Conservation (phyloP, 768 basidiomycete genomes). For the Mrakia blollopis region DNA sequence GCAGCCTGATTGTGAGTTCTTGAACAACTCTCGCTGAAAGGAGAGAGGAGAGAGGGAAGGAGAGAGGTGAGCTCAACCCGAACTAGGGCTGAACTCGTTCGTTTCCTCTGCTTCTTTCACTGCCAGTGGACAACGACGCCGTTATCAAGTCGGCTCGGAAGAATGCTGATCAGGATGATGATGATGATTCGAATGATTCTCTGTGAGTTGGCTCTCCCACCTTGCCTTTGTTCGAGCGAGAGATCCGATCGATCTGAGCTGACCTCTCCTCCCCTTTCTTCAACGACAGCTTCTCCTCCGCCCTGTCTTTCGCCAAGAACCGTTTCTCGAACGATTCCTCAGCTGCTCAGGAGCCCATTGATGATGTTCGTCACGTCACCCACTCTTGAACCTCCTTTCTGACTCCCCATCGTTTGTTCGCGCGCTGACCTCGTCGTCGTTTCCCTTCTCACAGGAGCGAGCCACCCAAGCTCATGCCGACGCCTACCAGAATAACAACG, state of each 20-base stretch:
- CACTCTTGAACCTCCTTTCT: neutral
- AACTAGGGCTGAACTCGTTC: neutral
- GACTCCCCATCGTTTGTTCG: neutral
- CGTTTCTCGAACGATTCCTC: slow-evolving; percentile 7
- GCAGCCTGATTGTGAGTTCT: slow-evolving; percentile 16
- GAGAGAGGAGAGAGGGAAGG: neutral
- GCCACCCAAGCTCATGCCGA: slow-evolving; percentile 27
- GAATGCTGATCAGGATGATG: slow-evolving; percentile 22
- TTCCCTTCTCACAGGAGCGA: neutral
- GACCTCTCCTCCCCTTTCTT: neutral
- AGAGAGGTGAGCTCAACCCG: neutral
- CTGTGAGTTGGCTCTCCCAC: slow-evolving; percentile 4
- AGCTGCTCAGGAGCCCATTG: slow-evolving; percentile 25
- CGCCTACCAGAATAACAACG: slow-evolving; percentile 24
- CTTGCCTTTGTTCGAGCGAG: neutral
- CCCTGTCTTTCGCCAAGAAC: slow-evolving; percentile 30
- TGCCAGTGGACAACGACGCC: slow-evolving; percentile 25
- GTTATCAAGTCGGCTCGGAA: slow-evolving; percentile 26
- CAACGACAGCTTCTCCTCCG: slow-evolving; percentile 16
- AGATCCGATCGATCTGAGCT: neutral
- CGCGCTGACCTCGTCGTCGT: neutral
- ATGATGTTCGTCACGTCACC: slow-evolving; percentile 11
- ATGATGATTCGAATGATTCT: slow-evolving; percentile 26
- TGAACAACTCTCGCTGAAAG: too few species aligned
- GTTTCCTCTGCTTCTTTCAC: neutral